Evolutionary conservation across 2,329 filamentous ascomycete species (phyloP).

Genomic region (Alternaria angustiovoidea): DNA sequence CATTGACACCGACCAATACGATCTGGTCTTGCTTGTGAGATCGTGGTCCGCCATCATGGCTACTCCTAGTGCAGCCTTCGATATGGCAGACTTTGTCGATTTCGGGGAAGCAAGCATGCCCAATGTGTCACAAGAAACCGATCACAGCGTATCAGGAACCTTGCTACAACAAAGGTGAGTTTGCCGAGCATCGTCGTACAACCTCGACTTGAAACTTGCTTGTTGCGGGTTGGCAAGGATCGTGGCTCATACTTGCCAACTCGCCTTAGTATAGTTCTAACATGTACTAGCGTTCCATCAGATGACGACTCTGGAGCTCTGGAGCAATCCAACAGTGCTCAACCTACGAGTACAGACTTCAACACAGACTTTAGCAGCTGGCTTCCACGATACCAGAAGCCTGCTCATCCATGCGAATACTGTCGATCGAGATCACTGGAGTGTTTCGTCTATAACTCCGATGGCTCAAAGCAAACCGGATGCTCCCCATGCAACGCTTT

Average conservation of each 20-base stretch:
- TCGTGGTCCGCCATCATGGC: constrained; percentile 32
- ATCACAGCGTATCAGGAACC: constrained; percentile 3
- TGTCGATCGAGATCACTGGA: constrained; percentile 57
- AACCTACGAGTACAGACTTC: constrained; percentile 35
- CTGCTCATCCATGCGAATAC: constrained; percentile 57
- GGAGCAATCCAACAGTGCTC: constrained; percentile 12
- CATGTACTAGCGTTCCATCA: constrained; percentile 5
- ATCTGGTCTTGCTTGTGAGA: constrained; percentile 4
- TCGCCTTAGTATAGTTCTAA: constrained; percentile 13
- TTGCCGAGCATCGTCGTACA: background rate
- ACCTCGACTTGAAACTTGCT: background rate
- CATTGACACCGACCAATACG: constrained; percentile 3
- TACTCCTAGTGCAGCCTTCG: constrained; percentile 34
- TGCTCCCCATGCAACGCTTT: constrained; percentile 59
- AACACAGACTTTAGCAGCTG: constrained; percentile 56
- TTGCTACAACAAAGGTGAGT: constrained; percentile 27
- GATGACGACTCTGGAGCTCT: constrained; percentile 10
- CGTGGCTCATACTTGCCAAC: background rate
- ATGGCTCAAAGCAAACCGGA: constrained; percentile 48
- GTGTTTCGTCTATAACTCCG: constrained; percentile 55
- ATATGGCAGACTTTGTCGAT: constrained; percentile 51
- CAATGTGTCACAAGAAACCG: constrained; percentile 27
- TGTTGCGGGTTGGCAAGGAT: background rate
- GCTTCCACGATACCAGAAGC: constrained; percentile 58
- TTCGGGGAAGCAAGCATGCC: constrained; percentile 50